phyloP scores from a whole-genome alignment of 345 rosid species.

The Diplotaxis tenuifolia region DNA sequence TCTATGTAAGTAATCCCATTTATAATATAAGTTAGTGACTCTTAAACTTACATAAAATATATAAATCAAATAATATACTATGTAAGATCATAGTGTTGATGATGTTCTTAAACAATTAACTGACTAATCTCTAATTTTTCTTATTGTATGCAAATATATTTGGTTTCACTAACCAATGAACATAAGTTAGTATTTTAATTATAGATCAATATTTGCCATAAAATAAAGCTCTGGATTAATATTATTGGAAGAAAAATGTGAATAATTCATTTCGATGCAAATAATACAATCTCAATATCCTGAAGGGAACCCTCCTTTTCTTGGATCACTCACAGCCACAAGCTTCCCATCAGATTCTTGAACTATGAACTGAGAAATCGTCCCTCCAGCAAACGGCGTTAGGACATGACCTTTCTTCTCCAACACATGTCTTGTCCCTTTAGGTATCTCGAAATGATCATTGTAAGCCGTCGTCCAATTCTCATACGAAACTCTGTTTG shows the following conservation, averaged over 20 bases:
- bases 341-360: constrained; percentile 42
- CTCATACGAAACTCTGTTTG: constrained; percentile 48
- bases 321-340: constrained; percentile 62
- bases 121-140: not conserved
- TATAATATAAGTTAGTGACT: no score
- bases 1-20: not conserved
- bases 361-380: constrained; percentile 52
- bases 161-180: not conserved
- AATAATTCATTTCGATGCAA: not conserved
- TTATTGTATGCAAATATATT: not conserved
- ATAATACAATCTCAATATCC: constrained; percentile 40
- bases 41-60: no score
- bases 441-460: constrained; percentile 53
- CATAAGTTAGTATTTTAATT: not conserved
- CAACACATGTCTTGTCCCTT: constrained; percentile 39
- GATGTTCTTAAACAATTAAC: not conserved
- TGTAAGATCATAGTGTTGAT: not conserved
- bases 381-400: constrained; percentile 41
- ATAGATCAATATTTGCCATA: not conserved
- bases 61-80: no score
- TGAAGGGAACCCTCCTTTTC: constrained; percentile 69
- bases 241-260: not conserved
- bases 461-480: constrained; percentile 51
- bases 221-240: not conserved
- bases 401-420: constrained; percentile 52